phyloP scores from a whole-genome alignment of 176 grass and related monocot genomes.

The Saccharum officinarum region DNA sequence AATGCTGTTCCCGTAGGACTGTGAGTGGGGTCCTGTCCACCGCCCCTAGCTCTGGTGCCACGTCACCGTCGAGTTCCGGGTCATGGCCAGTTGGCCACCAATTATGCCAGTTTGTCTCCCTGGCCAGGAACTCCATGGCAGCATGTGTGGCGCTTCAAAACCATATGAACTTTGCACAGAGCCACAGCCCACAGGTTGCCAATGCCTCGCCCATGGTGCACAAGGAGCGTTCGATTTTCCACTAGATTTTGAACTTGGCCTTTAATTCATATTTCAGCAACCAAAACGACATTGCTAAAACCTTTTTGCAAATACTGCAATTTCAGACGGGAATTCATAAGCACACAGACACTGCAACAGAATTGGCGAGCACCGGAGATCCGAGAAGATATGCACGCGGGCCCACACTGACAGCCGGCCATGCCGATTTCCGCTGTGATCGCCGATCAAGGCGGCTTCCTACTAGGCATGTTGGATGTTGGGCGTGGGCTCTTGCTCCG shows the following conservation, averaged over 20 bases:
- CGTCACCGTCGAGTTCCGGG: slow-evolving; percentile 35
- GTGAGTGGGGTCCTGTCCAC: background rate
- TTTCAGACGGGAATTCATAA: no score
- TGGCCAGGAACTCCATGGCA: background rate
- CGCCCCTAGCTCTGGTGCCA: slow-evolving; percentile 34
- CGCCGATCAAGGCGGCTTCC: slow-evolving; percentile 17
- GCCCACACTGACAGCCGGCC: slow-evolving; percentile 41
- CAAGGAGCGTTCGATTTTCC: no score
- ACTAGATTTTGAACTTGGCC: no score
- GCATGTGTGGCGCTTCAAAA: background rate
- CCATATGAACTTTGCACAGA: background rate
- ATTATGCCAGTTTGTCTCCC: background rate
- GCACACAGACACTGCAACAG: background rate
- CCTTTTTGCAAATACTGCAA: no score
- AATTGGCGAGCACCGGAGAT: slow-evolving; percentile 4
- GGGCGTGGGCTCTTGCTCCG: slow-evolving; percentile 25
- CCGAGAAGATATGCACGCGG: background rate
- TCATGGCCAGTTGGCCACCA: slow-evolving; percentile 32
- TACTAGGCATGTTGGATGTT: slow-evolving; percentile 27
- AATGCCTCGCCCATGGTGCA: no score
- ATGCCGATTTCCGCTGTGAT: slow-evolving; percentile 20
- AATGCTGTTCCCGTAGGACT: background rate
- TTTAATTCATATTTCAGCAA: no score
- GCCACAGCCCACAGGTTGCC: background rate
- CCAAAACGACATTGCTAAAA: no score